Base-by-base conservation (phyloP, 1,139 yeast species). In the Candida tunisiensis region DNA sequence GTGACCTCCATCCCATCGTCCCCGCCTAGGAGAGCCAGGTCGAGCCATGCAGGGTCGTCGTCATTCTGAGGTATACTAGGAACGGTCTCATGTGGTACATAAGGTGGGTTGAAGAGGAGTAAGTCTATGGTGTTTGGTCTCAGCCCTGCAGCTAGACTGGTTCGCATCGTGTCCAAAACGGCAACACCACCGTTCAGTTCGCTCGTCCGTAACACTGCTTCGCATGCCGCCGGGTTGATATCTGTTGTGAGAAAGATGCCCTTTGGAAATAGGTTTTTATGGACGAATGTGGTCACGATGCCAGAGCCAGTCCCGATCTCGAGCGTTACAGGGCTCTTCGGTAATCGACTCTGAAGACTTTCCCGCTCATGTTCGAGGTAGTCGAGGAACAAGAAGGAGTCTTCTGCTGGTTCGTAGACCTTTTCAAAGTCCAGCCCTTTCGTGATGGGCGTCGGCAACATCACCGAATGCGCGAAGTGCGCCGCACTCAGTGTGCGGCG, bases 301-400 rank as follows among this genome's bases (percentile, higher is more conserved):
- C 96, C 98, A 1, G 94, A 71, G 0, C 98, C 98, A 3, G 85
- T 65, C 0, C 98, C 98, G 7, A 88, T 62, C 43, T 88, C 98
- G n/a, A 75, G 61, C 1, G 78, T 73, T 1, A 80, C 26, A 0
- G 92, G 77, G 0, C 32, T 20, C 28, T 13, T 30, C 31, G 13
- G 37, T 20, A n/a, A 28, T 10, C 25, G 28, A 5, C 11, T 9
- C 3, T 24, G 15, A 6, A 45, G 26, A 21, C 26, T 41, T 2
- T 34, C 40, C 26, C 48, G 46, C 29, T 78, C 74, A 25, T 57
- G 49, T 42, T 88, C 96, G 29, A 88, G 59, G 12, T 75, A 60
- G 47, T 88, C 98, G 21, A 88, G 53, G 9, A 88, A 55, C 8
- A 85, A 62, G 43, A 75, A 88, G 9, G 92, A 69, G 54, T 88